phyloP scores from a whole-genome alignment of 2,329 filamentous ascomycete species.

The Scedosporium boydii region DNA sequence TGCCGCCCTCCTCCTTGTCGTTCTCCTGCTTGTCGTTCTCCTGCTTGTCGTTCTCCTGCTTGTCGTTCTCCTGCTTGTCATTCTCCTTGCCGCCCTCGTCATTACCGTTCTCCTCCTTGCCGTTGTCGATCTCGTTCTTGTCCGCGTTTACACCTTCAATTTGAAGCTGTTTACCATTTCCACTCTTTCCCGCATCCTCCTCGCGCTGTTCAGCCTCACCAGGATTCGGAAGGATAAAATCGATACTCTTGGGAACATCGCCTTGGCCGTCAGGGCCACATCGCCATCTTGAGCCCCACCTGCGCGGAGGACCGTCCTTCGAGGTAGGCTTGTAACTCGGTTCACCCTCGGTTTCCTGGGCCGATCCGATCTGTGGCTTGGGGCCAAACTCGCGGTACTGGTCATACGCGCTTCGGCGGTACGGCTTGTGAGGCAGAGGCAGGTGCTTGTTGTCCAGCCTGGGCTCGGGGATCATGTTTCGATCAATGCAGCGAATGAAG shows the following conservation, averaged over 20 bases:
- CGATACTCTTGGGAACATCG: neutral
- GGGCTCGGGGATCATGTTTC: neutral
- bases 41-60: neutral
- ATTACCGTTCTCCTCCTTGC: neutral
- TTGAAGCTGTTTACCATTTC: neutral
- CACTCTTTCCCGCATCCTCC: neutral
- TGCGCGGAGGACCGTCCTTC: neutral
- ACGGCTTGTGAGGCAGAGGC: neutral
- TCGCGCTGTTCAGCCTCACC: neutral
- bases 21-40: neutral
- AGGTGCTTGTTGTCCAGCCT: neutral
- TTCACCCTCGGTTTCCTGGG: neutral
- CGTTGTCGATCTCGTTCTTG: neutral
- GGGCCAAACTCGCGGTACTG: neutral
- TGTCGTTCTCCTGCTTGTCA: neutral
- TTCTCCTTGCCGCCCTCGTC: neutral
- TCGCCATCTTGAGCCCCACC: neutral
- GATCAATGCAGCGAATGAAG: neutral
- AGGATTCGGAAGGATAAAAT: neutral
- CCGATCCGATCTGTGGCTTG: neutral
- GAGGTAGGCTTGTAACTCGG: neutral
- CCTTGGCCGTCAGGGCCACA: neutral
- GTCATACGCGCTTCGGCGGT: neutral
- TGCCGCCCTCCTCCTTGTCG: neutral
- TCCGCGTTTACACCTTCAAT: neutral